Conservation (phyloP, 164 flowering plant genomes). For the Kingdonia uniflora region DNA sequence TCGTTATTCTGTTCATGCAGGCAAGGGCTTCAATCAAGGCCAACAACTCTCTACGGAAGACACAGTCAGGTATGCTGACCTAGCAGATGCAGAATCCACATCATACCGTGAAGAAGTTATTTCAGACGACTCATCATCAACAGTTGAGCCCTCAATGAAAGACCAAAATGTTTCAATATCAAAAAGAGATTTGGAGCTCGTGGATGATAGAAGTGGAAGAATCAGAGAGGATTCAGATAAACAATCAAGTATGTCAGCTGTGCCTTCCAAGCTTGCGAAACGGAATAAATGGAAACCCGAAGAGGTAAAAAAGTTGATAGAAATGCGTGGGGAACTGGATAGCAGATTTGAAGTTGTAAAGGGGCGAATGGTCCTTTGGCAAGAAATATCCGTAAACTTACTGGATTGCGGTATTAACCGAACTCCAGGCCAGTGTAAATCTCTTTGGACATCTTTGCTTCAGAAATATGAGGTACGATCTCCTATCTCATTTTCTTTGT, state of each 20-base stretch:
- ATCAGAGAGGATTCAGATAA: constrained; percentile 20
- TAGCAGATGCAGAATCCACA: too few species aligned
- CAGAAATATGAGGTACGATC: constrained; percentile 76
- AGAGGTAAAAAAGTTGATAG: constrained; percentile 66
- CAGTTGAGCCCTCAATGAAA: constrained; percentile 17
- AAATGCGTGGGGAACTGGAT: constrained; percentile 63
- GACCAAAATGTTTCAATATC: constrained; percentile 16
- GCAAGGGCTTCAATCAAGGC: constrained; percentile 17
- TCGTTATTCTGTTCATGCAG: constrained; percentile 17
- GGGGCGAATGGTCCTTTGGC: constrained; percentile 94
- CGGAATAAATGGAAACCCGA: constrained; percentile 86
- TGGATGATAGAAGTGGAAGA: constrained; percentile 20
- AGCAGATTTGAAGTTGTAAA: constrained; percentile 63
- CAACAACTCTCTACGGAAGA: constrained; percentile 10
- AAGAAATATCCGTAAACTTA: constrained; percentile 66
- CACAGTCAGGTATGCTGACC: too few species aligned
- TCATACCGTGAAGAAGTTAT: constrained; percentile 26
- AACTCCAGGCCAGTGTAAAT: constrained; percentile 88
- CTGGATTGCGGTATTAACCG: constrained; percentile 43
- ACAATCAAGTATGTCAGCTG: constrained; percentile 14
- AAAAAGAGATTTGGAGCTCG: constrained; percentile 9
- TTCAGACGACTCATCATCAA: too few species aligned
- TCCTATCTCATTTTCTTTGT: neutral
- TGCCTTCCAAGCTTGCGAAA: constrained; percentile 40
- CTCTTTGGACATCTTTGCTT: constrained; percentile 79